Evolutionary conservation across 768 basidiomycete genomes (phyloP).

Genomic region (Lactarius hatsudake): DNA sequence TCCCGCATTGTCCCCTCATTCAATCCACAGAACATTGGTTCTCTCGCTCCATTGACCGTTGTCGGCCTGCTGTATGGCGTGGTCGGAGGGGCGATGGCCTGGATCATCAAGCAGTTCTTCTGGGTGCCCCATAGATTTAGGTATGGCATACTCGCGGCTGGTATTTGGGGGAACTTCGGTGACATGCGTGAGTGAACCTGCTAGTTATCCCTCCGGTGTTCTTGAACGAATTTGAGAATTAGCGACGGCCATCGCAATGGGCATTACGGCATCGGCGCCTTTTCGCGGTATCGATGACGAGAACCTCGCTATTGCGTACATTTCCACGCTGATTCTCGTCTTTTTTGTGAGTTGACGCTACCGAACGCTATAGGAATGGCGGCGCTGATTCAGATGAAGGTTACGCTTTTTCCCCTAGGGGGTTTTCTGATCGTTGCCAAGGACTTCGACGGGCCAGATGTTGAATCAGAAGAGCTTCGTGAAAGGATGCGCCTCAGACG

Average conservation of each 20-base stretch:
- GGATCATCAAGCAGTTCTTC: constrained; percentile 56
- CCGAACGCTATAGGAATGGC: background rate
- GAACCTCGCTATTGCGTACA: constrained; percentile 63
- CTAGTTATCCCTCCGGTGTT: background rate
- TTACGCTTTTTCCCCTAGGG: constrained; percentile 66
- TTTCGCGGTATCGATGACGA: constrained; percentile 60
- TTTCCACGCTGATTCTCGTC: constrained; percentile 58
- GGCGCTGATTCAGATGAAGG: constrained; percentile 34
- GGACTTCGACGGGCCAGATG: constrained; percentile 66
- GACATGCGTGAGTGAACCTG: constrained; percentile 56
- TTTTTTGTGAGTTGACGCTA: constrained; percentile 46
- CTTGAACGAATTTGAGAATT: constrained; percentile 2
- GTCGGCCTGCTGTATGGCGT: constrained; percentile 58
- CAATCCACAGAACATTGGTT: constrained; percentile 50
- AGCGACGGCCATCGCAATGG: constrained; percentile 67
- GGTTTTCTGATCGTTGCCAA: constrained; percentile 51
- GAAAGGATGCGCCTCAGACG: constrained; percentile 44
- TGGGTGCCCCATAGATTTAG: constrained; percentile 80
- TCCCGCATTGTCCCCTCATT: constrained; percentile 71
- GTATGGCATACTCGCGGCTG: constrained; percentile 66
- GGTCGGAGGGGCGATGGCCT: constrained; percentile 53
- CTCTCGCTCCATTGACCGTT: constrained; percentile 59
- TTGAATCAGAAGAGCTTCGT: constrained; percentile 54
- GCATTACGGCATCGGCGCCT: constrained; percentile 56
- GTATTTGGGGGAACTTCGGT: constrained; percentile 66